A percentile compares a stretch with the other conserved stretches of the same genome.
phyloP scores from a whole-genome alignment of 1,284 basidiomycete genomes.

The Irpex sp. region DNA sequence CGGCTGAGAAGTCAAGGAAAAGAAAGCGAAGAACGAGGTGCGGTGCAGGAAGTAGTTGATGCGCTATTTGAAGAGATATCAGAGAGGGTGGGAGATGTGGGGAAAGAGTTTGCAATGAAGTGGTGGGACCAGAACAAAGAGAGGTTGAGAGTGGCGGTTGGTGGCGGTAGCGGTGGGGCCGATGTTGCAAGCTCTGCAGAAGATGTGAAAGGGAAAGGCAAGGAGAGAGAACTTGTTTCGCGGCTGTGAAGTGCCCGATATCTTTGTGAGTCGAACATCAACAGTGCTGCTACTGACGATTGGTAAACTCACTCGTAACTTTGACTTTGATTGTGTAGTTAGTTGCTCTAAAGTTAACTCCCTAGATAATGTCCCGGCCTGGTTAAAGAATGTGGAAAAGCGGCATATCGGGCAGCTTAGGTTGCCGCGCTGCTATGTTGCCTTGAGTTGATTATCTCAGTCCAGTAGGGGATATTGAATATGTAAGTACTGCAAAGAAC shows the following conservation, averaged over 20 bases:
- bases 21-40: slow-evolving; percentile 5
- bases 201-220: background rate
- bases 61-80: slow-evolving; percentile 55
- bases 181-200: background rate
- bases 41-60: slow-evolving; percentile 24
- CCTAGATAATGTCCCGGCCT: too few species aligned
- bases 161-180: background rate
- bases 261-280: background rate
- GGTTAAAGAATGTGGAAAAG: too few species aligned
- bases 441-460: too few species aligned
- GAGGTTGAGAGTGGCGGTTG: slow-evolving; percentile 12
- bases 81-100: slow-evolving; percentile 56
- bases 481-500: too few species aligned
- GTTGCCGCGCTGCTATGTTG: too few species aligned
- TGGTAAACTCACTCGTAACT: too few species aligned
- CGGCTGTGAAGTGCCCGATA: background rate
- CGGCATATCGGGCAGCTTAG: too few species aligned
- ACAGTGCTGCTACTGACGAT: too few species aligned
- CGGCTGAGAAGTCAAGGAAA: background rate
- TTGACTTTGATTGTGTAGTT: too few species aligned
- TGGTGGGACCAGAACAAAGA: slow-evolving; percentile 57
- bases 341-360: too few species aligned
- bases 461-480: too few species aligned
- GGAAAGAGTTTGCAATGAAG: slow-evolving; percentile 54
- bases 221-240: slow-evolving; percentile 4